These are phyloP conservation scores for Rhododendron kiyosumense DNA, from an alignment of 148 eudicot species.

Conservation along the genomic window DNA sequence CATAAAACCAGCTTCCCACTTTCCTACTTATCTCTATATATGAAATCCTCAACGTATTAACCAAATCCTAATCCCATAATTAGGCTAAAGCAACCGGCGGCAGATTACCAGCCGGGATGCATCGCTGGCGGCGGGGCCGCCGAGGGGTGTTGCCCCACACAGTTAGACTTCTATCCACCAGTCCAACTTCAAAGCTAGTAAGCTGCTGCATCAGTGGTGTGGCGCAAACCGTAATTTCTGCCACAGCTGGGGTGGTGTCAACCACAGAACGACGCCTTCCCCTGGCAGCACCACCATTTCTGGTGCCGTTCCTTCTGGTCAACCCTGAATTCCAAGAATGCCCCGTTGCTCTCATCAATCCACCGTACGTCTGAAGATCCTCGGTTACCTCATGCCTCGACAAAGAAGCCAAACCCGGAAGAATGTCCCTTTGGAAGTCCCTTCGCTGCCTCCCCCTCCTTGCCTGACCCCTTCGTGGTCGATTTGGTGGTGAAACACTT, in stretches of 20 bases:
- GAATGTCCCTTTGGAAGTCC: conserved; percentile 91
- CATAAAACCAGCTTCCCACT: conserved; percentile 4
- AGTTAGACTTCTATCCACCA: conserved; percentile 65
- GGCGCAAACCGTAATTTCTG: conserved; percentile 16
- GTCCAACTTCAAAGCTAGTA: conserved; percentile 33
- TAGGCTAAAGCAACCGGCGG: conserved; percentile 37
- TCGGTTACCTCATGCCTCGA: conserved; percentile 89
- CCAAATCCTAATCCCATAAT: conserved; percentile 20
- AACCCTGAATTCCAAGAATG: conserved; percentile 64
- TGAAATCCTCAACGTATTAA: conserved; percentile 13
- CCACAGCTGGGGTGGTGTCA: conserved; percentile 20
- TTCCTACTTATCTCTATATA: neutral
- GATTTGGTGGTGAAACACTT: conserved; percentile 18
- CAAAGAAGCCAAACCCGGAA: conserved; percentile 73
- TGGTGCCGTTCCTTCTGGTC: conserved; percentile 48
- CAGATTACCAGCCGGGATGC: conserved; percentile 55
- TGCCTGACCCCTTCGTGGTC: conserved; percentile 51
- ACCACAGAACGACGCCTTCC: conserved; percentile 45
- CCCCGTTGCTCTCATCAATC: conserved; percentile 85
- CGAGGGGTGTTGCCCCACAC: conserved; percentile 95
- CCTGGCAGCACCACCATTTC: conserved; percentile 57
- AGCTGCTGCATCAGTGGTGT: conserved; percentile 34
- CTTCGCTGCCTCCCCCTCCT: conserved; percentile 79
- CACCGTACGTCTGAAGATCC: conserved; percentile 83
- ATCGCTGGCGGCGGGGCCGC: conserved; percentile 86